These are phyloP conservation scores for Pulveroboletus frians DNA, from an alignment of 768 basidiomycete species.

Conservation along the genomic window DNA sequence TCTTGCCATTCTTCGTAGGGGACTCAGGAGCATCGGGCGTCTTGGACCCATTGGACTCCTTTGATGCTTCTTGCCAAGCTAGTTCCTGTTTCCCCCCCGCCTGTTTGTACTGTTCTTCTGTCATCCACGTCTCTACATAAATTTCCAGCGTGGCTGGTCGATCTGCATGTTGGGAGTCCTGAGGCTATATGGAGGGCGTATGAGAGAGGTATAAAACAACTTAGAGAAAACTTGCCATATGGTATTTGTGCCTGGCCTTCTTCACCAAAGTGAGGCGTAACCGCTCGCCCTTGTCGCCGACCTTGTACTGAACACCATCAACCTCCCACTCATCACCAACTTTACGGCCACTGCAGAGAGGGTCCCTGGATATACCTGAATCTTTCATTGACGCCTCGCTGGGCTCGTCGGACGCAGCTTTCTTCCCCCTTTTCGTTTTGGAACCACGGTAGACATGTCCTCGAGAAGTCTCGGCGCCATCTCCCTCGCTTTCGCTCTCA, in stretches of 20 bases:
- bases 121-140: constrained; percentile 74
- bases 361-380: constrained; percentile 43
- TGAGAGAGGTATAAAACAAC: constrained; percentile 9
- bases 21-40: constrained; percentile 37
- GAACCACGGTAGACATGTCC: constrained; percentile 9
- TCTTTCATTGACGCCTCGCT: constrained; percentile 48
- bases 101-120: constrained; percentile 64
- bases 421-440: constrained; percentile 56
- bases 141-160: constrained; percentile 62
- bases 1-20: constrained; percentile 50
- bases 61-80: constrained; percentile 62
- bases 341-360: constrained; percentile 49
- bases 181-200: constrained; percentile 45
- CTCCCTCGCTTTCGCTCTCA: constrained; percentile 29
- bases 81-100: constrained; percentile 58
- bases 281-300: constrained; percentile 64
- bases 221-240: constrained; percentile 54
- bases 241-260: constrained; percentile 62
- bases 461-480: constrained; percentile 9
- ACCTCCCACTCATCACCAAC: constrained; percentile 76
- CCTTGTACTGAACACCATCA: constrained; percentile 65
- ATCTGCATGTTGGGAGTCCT: constrained; percentile 76
- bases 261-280: constrained; percentile 68
- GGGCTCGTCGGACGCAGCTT: constrained; percentile 34
- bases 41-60: constrained; percentile 39